Base-by-base conservation (phyloP, 208 protist species). In the Leishmania lainsoni region DNA sequence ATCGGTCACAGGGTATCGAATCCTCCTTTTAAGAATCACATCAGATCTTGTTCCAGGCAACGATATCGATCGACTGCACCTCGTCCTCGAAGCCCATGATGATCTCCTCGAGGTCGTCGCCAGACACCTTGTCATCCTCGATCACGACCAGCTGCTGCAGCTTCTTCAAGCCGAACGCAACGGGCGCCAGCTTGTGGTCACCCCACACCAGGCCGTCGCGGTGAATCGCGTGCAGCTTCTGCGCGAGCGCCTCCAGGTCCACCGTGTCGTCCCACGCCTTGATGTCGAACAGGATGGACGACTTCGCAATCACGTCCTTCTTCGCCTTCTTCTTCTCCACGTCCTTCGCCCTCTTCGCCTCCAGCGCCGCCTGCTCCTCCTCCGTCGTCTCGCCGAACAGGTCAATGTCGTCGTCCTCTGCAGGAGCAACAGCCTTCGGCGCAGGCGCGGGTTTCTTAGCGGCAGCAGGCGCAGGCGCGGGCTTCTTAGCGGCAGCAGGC, bases 121-220 rank as follows among this genome's bases (percentile, higher is more conserved):
- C 90, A 66, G 91, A 96, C 79, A 99, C 90, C 89, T 98, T 98
- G 85, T 98, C 96, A 92, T 99, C 98, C 90, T 98, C 97, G 88
- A 99, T 96, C 54, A 98, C 92, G 79, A 92, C 90, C 73, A 95
- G 91, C 87, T 98, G 97, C 84, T 98, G 91, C 42, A 99, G 91
- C 92, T 99, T 99, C 91, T 98, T 99, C 75, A 99, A 94, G 79
- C 98, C 98, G 82, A 98, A 99, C 66, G 95, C 98, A 49, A 99
- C 88, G 16, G 96, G 90, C 78, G 96, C 89, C 26, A 98, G 87
- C 89, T 98, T 98, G 84, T 93, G 81, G 78, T 94, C 90, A 80
- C 96, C 95, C 96, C 97, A 99, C 16, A 96, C 61, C n/a, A 99
- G 94, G 61, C 97, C 97, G 61, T 97, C 92, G 78, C 93, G 94